phyloP scores from a whole-genome alignment of 2,329 filamentous ascomycete genomes.

The Penicillium sp. region DNA sequence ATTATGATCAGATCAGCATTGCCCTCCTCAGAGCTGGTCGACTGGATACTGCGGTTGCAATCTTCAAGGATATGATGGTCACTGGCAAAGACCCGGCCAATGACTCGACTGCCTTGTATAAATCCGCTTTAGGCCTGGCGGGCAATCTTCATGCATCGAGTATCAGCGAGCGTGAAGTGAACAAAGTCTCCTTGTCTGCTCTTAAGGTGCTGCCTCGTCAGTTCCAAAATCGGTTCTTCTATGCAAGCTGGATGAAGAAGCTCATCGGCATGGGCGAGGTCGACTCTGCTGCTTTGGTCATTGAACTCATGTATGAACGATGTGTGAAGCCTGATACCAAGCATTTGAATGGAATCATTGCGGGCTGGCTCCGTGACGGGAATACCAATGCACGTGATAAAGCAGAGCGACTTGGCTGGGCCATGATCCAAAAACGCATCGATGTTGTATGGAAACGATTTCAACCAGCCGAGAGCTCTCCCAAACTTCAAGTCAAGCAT shows the following conservation, averaged over 20 bases:
- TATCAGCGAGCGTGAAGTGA: conserved; percentile 46
- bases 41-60: conserved; percentile 66
- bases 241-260: conserved; percentile 84
- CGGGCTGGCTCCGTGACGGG: conserved; percentile 69
- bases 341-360: conserved; percentile 79
- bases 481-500: conserved; percentile 30
- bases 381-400: conserved; percentile 54
- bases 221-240: conserved; percentile 73
- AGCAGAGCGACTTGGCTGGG: conserved; percentile 70
- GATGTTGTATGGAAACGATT: conserved; percentile 56
- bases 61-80: conserved; percentile 89
- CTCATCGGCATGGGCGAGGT: conserved; percentile 71
- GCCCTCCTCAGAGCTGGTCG: conserved; percentile 67
- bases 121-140: conserved; percentile 40
- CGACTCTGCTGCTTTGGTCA: conserved; percentile 68
- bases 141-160: conserved; percentile 44
- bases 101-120: conserved; percentile 48
- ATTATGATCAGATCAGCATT: conserved; percentile 73
- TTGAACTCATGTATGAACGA: conserved; percentile 71
- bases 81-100: conserved; percentile 50
- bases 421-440: conserved; percentile 70
- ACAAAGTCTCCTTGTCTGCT: conserved; percentile 49
- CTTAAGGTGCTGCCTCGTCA: conserved; percentile 53
- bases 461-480: conserved; percentile 22
- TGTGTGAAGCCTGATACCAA: conserved; percentile 68